These are phyloP conservation scores for Oryza longistaminata DNA, from an alignment of 176 grass and related monocot genomes.

Conservation along the genomic window DNA sequence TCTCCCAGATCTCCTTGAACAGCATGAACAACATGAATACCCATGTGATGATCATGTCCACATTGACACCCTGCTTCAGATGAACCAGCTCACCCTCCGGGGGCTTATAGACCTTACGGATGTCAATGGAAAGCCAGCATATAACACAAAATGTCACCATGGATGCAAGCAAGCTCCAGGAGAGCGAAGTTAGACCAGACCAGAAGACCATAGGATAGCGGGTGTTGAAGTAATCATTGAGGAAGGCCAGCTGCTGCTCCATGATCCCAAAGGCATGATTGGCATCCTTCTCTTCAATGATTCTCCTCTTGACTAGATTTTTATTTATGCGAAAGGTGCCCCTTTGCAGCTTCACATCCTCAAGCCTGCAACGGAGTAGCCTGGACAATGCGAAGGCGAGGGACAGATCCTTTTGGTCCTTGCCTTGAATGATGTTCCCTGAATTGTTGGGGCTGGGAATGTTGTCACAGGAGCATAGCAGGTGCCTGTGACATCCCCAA, in stretches of 20 bases:
- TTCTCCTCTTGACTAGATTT: no score
- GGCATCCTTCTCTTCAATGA: no score
- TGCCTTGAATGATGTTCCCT: no score
- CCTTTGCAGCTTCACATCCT: no score
- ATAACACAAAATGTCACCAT: neutral
- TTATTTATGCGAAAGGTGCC: no score
- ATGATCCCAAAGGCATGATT: neutral
- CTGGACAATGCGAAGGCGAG: no score
- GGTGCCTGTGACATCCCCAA: no score
- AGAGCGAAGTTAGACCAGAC: neutral
- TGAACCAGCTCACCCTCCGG: neutral
- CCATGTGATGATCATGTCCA: slow-evolving; percentile 26
- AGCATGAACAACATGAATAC: neutral
- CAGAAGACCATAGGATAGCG: slow-evolving; percentile 22
- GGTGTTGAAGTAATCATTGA: slow-evolving; percentile 13
- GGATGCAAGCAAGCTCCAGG: neutral
- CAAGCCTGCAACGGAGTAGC: no score
- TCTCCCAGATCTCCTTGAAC: neutral
- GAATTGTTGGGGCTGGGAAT: no score
- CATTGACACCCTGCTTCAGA: neutral
- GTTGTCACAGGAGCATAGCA: no score
- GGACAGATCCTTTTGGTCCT: no score
- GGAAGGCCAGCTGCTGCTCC: neutral
- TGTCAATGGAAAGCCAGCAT: neutral
- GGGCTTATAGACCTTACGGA: neutral